A percentile compares a stretch with the other conserved stretches of the same genome.
Conservation (phyloP, 305 asterid species). For the Withania somnifera region DNA sequence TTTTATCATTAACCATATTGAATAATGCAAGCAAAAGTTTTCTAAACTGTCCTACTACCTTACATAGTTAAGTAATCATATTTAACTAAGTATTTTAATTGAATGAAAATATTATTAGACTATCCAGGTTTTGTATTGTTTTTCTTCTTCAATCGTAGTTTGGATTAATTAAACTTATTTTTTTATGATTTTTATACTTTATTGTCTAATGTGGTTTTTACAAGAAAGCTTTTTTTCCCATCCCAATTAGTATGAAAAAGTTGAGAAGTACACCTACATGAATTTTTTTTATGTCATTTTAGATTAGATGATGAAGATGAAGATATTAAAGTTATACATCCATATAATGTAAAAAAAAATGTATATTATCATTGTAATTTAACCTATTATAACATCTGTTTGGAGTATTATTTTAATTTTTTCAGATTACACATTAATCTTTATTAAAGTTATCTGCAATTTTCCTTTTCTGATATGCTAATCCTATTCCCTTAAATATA, state of each 20-base stretch:
- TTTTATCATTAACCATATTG: background rate
- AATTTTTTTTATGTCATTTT: background rate
- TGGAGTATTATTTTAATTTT: too few relatives aligned
- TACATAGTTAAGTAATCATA: too few relatives aligned
- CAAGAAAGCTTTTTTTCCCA: background rate
- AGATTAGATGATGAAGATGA: background rate
- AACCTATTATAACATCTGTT: background rate
- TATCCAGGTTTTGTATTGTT: background rate
- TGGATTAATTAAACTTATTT: background rate
- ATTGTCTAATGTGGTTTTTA: background rate
- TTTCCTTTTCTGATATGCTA: too few relatives aligned
- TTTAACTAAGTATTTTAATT: too few relatives aligned
- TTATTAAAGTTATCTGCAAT: too few relatives aligned
- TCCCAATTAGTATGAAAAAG: background rate
- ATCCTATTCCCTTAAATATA: background rate
- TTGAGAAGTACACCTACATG: background rate
- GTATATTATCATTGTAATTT: background rate
- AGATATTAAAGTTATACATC: background rate
- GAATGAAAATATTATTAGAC: background rate
- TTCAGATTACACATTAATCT: too few relatives aligned
- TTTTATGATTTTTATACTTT: background rate
- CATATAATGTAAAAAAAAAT: too few relatives aligned
- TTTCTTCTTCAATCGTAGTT: background rate
- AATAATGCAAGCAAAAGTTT: background rate
- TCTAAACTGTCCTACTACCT: too few relatives aligned